phyloP scores from a whole-genome alignment of 257 asterid species.

The Petrea volubilis region DNA sequence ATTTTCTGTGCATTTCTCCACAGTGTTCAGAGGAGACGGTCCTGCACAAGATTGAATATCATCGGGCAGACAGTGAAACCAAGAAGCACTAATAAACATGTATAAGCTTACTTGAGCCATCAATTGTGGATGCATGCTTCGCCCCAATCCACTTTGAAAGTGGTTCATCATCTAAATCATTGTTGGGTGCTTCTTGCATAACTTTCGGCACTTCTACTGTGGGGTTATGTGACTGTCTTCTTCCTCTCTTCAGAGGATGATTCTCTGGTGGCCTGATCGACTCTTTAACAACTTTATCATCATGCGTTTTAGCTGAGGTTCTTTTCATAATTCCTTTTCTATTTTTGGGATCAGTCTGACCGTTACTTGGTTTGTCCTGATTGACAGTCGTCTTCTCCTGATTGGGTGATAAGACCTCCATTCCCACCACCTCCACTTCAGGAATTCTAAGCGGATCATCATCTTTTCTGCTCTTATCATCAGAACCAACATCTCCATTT shows the following conservation, averaged over 20 bases:
- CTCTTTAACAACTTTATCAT: constrained; percentile 34
- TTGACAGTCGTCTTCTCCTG: constrained; percentile 16
- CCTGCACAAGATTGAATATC: constrained; percentile 31
- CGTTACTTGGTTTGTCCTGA: constrained; percentile 24
- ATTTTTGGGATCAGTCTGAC: constrained; percentile 25
- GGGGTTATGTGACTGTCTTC: constrained; percentile 31
- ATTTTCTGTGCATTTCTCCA: constrained; percentile 30
- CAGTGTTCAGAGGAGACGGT: constrained; percentile 27
- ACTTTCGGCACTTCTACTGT: constrained; percentile 22
- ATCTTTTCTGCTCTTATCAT: constrained; percentile 30
- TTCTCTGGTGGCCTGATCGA: constrained; percentile 32
- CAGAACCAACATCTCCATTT: constrained; percentile 18
- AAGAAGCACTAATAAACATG: not conserved
- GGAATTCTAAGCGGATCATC: constrained; percentile 31
- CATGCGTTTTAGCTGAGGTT: constrained; percentile 18
- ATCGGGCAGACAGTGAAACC: not conserved
- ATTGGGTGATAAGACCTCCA: constrained; percentile 24
- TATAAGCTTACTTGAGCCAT: constrained; percentile 46
- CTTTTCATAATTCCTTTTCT: constrained; percentile 23
- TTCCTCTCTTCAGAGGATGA: constrained; percentile 43
- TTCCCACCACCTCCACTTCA: constrained; percentile 24
- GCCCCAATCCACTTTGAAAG: constrained; percentile 66
- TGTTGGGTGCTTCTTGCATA: constrained; percentile 29
- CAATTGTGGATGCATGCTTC: constrained; percentile 41
- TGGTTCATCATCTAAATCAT: constrained; percentile 55